Percentiles rank a stretch among this genome's conserved stretches.
Conservation (phyloP, 2,329 filamentous ascomycete genomes). For the Remersonia thermophila region DNA sequence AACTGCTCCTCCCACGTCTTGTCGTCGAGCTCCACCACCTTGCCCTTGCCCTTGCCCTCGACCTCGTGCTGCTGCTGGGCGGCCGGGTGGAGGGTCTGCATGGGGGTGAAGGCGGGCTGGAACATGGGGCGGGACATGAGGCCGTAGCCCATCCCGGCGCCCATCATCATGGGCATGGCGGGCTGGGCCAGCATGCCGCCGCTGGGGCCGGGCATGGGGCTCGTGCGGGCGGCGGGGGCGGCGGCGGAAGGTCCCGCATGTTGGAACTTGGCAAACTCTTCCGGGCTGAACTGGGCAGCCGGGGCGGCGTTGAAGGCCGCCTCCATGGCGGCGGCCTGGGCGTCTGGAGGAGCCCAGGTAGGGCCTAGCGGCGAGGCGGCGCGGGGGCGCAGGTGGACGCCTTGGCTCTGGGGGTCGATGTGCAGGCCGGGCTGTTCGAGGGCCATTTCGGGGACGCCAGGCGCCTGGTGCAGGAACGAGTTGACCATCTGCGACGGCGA, state of each 20-base stretch:
- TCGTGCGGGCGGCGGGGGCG: slow-evolving; percentile 33
- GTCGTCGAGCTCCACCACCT: slow-evolving; percentile 89
- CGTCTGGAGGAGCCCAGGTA: slow-evolving; percentile 41
- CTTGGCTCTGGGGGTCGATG: slow-evolving; percentile 33
- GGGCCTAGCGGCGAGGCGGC: slow-evolving; percentile 40
- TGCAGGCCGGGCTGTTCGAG: slow-evolving; percentile 36
- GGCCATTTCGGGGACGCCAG: slow-evolving; percentile 41
- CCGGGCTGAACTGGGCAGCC: slow-evolving; percentile 57
- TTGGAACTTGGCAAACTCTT: slow-evolving; percentile 81
- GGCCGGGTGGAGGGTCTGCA: slow-evolving; percentile 24
- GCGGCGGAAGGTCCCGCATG: slow-evolving; percentile 42
- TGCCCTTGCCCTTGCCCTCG: slow-evolving; percentile 68
- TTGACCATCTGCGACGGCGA: slow-evolving; percentile 65
- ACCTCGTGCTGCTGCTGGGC: slow-evolving; percentile 31
- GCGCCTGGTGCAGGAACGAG: slow-evolving; percentile 74
- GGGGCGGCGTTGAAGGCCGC: slow-evolving; percentile 48
- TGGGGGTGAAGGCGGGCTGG: slow-evolving; percentile 27
- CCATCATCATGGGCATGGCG: slow-evolving; percentile 51
- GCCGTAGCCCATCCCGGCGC: slow-evolving; percentile 24
- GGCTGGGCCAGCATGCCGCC: slow-evolving; percentile 29
- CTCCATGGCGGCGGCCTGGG: slow-evolving; percentile 57
- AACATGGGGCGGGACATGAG: slow-evolving; percentile 48
- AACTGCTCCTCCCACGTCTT: slow-evolving; percentile 95
- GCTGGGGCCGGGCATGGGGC: slow-evolving; percentile 46
- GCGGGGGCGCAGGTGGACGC: slow-evolving; percentile 39